Percentiles rank a stretch among this genome's conserved stretches.
Evolutionary conservation across 371 early-diverging fungal genomes (phyloP).

Genomic region (Rhizomucor pusillus): DNA sequence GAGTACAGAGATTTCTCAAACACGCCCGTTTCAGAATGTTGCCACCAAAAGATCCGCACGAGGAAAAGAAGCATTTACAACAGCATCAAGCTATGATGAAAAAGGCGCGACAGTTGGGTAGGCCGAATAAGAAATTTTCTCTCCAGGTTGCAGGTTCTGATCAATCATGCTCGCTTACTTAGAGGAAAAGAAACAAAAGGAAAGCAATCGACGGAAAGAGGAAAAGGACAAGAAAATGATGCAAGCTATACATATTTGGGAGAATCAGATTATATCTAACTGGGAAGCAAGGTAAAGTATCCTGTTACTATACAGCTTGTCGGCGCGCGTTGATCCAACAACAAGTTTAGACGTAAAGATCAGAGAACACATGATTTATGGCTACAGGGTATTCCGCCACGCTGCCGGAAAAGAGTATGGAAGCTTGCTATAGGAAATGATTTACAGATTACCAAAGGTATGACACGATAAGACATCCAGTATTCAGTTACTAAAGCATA

Average conservation of each 20-base stretch:
- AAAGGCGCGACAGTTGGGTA: slow-evolving; percentile 38
- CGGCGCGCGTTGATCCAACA: background rate
- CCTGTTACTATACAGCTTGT: background rate
- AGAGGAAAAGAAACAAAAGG: slow-evolving; percentile 39
- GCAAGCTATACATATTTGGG: slow-evolving; percentile 34
- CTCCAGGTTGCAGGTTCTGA: background rate
- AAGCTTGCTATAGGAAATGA: slow-evolving; percentile 40
- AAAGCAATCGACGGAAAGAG: slow-evolving; percentile 18
- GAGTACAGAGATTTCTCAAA: background rate
- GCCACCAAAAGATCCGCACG: slow-evolving; percentile 47
- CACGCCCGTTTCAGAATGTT: slow-evolving; percentile 27
- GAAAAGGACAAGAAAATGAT: slow-evolving; percentile 22
- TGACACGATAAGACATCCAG: background rate
- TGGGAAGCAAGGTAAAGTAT: slow-evolving; percentile 31
- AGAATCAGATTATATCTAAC: slow-evolving; percentile 40
- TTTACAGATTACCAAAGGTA: slow-evolving; percentile 33
- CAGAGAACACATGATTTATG: slow-evolving; percentile 33
- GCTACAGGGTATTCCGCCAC: slow-evolving; percentile 46
- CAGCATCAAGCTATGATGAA: slow-evolving; percentile 52
- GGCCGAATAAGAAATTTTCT: background rate
- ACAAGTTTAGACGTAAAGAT: slow-evolving; percentile 21
- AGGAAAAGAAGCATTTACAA: slow-evolving; percentile 50
- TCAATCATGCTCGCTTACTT: background rate
- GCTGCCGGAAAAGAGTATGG: slow-evolving; percentile 47
- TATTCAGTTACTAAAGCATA: background rate